Base-by-base conservation (phyloP, 257 asterid genomes). In the Solanum piurae region DNA sequence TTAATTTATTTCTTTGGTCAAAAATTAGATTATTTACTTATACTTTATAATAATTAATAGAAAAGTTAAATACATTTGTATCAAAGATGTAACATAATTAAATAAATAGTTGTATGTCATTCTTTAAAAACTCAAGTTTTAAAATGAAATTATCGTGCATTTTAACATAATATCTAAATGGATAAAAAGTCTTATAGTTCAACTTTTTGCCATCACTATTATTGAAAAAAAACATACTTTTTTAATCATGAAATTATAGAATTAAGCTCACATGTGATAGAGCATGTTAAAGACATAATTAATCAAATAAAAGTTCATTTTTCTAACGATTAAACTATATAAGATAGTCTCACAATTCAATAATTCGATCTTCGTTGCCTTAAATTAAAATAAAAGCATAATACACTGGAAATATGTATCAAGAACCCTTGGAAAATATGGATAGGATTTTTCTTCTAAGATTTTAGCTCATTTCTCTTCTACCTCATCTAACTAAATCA, bases 141-240 rank as follows among this genome's bases (percentile, higher is more conserved):
- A 18, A 9, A 7, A 72, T 16, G 8, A 33, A 36, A 16, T 16
- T 2, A 31, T 72, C 1, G 0, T 0, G 0, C 2, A 1, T 1
- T 33, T 18, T 9, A 72, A 72, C 4, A 9, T 3, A 9, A 16
- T 72, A 8, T 69, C 20, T 12, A 7, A 69, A 44, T 44, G 52
- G 12, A 44, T 44, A 44, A 13, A 27, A 69, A 1, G 38, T 14
- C 1, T 7, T 13, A 14, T 18, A 4, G 8, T 68, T 68, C 0
- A 12, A 68, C 4, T 68, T 27, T 68, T 68, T 6, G 1, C 20
- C 20, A 12, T 25, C 8, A 66, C 20, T 66, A 66, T 11, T 11
- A 66, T 55, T 2, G 13, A 12, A 12, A 25, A 66, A 66, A 66
- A 66, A 11, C 25, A 11, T 5, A 0, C 33, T 55, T 64, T 12